Conservation (phyloP, 768 basidiomycete species). For the Amanita rimosa region DNA sequence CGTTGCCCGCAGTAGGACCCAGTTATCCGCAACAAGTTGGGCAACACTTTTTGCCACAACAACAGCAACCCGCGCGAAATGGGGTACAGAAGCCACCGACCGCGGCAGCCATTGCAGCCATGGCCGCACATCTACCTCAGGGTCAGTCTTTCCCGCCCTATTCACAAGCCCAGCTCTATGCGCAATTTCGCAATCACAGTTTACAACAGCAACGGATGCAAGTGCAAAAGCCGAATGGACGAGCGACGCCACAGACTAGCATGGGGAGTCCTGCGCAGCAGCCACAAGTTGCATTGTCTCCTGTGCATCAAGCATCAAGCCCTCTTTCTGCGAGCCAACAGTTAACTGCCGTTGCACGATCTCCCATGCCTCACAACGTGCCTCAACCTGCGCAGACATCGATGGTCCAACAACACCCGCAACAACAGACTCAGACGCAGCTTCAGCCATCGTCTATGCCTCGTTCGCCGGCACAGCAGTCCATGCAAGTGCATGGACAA, state of each 20-base stretch:
- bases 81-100: slow-evolving; percentile 3
- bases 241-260: slow-evolving; percentile 2
- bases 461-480: slow-evolving; percentile 5
- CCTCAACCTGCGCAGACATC: neutral
- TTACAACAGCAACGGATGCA: slow-evolving; percentile 1
- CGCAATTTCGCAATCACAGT: neutral
- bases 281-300: slow-evolving; percentile 1
- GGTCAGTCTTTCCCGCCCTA: neutral
- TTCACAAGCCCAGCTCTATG: neutral
- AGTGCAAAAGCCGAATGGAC: slow-evolving; percentile 3
- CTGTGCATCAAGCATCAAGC: slow-evolving; percentile 2
- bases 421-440: neutral
- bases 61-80: neutral
- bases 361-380: slow-evolving; percentile 1
- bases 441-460: neutral
- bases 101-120: slow-evolving; percentile 1
- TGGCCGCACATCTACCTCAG: neutral
- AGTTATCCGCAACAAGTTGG: slow-evolving; percentile 5
- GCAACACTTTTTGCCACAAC: slow-evolving; percentile 7
- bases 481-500: slow-evolving; percentile 1
- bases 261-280: slow-evolving; percentile 3
- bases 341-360: neutral
- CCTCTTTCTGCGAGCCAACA: slow-evolving; percentile 1
- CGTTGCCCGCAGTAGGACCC: slow-evolving; percentile 6
- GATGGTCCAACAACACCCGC: neutral